phyloP scores from a whole-genome alignment of 306 rosid genomes.

The Acacia confusa region DNA sequence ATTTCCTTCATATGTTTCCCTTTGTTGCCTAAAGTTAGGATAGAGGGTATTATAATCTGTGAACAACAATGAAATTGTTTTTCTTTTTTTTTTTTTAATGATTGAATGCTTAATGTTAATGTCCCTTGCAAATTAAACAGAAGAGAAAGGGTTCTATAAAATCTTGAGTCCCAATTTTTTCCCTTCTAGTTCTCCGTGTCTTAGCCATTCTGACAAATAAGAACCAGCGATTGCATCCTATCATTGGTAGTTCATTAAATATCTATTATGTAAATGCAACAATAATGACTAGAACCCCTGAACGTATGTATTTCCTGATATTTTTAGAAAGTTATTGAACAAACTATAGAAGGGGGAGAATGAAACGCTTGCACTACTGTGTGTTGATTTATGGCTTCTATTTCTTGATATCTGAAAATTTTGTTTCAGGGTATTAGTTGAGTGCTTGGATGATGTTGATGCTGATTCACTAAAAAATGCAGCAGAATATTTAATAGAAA shows the following conservation, averaged over 20 bases:
- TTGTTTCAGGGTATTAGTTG: constrained; percentile 71
- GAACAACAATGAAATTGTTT: not conserved
- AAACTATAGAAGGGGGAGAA: not conserved
- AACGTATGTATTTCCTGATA: not conserved
- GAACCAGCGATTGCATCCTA: constrained; percentile 8
- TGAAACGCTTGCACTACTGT: not conserved
- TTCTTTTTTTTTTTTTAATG: not conserved
- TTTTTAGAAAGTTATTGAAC: not conserved
- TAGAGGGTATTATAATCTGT: constrained; percentile 1
- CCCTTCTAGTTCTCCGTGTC: not conserved
- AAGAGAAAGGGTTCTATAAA: constrained; percentile 4
- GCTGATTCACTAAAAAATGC: constrained; percentile 87
- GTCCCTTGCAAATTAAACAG: not conserved
- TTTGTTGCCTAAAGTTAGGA: constrained; percentile 10
- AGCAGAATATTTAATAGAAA: constrained; percentile 73
- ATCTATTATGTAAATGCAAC: constrained; percentile 25
- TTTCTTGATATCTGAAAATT: constrained; percentile 23
- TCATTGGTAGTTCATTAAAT: not conserved
- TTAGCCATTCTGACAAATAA: not conserved
- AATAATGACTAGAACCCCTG: constrained; percentile 10
- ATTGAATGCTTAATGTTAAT: constrained; percentile 5
- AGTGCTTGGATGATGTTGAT: constrained; percentile 78
- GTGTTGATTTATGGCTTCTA: constrained; percentile 10
- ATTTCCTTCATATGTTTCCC: constrained; percentile 25
- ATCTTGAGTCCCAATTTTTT: not conserved